Evolutionary conservation across 495 filamentous ascomycete species (phyloP), one percentile per base, ranked within the genome.

Genomic region (Pyronema omphalodes): DNA sequence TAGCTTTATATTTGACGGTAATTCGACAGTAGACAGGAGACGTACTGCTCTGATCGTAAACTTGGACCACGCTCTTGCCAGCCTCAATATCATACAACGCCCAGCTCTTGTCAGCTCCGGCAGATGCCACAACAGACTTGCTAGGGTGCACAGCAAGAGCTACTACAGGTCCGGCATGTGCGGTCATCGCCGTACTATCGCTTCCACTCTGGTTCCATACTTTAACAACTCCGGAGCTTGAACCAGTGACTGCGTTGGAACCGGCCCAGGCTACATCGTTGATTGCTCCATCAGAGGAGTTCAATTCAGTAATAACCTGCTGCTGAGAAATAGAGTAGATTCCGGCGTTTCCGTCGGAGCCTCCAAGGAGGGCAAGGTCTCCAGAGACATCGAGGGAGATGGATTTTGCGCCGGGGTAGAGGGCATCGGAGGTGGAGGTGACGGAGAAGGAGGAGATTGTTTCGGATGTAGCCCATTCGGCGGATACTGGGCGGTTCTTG

Each of bases 91-190:
- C 88, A 65, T 95, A 94, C 59, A 95, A 77, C 3, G 91, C 78
- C 62, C 87, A 91, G 69, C 84, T 91, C 74, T 94, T 95, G 66
- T 98, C 91, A 3, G 78, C 76, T 48, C 91, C 91, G 33, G 88
- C 80, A 0, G 88, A 94, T 8, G 83, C 88, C 17, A 94, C 70
- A 56, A 98, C 80, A 17, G 86, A 79, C 34, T 80, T 84, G 66
- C 83, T 82, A 1, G 91, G 84, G 67, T 98, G 93, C 3, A 91
- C 65, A 15, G 86, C 77, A 39, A 96, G 67, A 3, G 78, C 83
- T 6, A 79, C 86, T 1, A 79, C 83, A 35, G 80, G 74, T 9
- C 91, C 93, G 54, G 86, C 84, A 63, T 98, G 91, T 2, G 81
- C 76, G 23, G 70, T 69, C 60, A 94, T 82, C 48, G 73, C 74